Conservation (phyloP, 2,329 filamentous ascomycete species). For the Epichloe hybrida region DNA sequence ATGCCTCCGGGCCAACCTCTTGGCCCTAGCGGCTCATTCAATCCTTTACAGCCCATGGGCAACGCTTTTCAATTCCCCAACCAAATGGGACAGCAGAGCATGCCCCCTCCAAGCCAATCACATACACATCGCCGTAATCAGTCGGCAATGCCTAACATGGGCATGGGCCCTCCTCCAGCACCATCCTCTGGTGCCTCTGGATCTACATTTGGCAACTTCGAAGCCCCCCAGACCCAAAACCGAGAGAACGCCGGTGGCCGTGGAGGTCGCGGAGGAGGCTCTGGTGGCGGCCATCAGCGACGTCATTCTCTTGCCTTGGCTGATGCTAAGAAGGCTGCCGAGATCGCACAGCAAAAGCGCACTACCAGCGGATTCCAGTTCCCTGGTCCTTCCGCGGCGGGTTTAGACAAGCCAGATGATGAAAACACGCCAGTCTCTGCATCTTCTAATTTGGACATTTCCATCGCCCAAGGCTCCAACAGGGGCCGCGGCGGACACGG, state of each 20-base stretch:
- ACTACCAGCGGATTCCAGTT: no score
- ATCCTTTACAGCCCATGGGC: slow-evolving; percentile 67
- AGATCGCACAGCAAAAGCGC: no score
- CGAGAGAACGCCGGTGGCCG: slow-evolving; percentile 35
- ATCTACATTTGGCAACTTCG: slow-evolving; percentile 65
- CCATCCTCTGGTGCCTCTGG: slow-evolving; percentile 85
- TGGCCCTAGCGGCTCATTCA: slow-evolving; percentile 56
- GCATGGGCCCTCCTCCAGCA: slow-evolving; percentile 76
- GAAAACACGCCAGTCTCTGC: no score
- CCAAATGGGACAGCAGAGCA: slow-evolving; percentile 60
- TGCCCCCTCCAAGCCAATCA: slow-evolving; percentile 66
- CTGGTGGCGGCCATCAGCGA: slow-evolving; percentile 71
- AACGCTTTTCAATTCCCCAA: slow-evolving; percentile 83
- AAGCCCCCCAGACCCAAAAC: slow-evolving; percentile 33
- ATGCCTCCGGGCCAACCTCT: slow-evolving; percentile 71
- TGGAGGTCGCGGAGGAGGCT: slow-evolving; percentile 50
- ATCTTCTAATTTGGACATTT: no score
- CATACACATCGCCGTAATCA: slow-evolving; percentile 93
- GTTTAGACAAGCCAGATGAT: no score
- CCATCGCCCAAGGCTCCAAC: no score
- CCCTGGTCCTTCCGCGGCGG: no score
- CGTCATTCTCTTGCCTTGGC: slow-evolving; percentile 84
- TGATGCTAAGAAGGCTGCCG: no score
- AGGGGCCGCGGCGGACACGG: no score
- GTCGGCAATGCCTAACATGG: slow-evolving; percentile 86